phyloP scores from a whole-genome alignment of 768 basidiomycete species.

The Russula sp. region DNA sequence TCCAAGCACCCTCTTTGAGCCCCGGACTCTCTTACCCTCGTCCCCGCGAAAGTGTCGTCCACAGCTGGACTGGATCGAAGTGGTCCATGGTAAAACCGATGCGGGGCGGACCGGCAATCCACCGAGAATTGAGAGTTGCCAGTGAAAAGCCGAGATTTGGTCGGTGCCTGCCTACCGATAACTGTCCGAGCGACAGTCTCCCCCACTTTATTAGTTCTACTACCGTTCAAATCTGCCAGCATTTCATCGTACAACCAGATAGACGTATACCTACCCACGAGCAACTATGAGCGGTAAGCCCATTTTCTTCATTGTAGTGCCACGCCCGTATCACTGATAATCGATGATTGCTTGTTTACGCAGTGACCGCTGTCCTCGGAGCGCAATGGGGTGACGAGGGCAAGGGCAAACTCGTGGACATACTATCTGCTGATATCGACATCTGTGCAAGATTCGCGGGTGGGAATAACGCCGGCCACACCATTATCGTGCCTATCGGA shows the following conservation, averaged over 20 bases:
- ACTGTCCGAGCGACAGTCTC: background rate
- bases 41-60: background rate
- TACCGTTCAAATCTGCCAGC: too few species aligned
- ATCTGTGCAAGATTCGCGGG: slow-evolving; percentile 96
- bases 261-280: too few species aligned
- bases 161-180: background rate
- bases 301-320: too few species aligned
- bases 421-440: slow-evolving; percentile 85
- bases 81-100: background rate
- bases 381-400: slow-evolving; percentile 94
- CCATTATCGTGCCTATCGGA: slow-evolving; percentile 80
- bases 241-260: too few species aligned
- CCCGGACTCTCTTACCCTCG: too few species aligned
- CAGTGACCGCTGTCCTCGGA: slow-evolving; percentile 76
- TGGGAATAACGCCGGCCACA: slow-evolving; percentile 98
- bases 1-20: too few species aligned
- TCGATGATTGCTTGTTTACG: background rate
- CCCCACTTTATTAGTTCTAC: too few species aligned
- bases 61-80: background rate
- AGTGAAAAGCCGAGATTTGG: background rate
- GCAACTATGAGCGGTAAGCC: too few species aligned
- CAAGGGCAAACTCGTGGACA: slow-evolving; percentile 95
- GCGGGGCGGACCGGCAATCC: background rate
- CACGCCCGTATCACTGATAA: too few species aligned
- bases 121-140: background rate